These are phyloP conservation scores for Beauveria rudraprayagi DNA, from an alignment of 2,329 filamentous ascomycete species.

Conservation along the genomic window DNA sequence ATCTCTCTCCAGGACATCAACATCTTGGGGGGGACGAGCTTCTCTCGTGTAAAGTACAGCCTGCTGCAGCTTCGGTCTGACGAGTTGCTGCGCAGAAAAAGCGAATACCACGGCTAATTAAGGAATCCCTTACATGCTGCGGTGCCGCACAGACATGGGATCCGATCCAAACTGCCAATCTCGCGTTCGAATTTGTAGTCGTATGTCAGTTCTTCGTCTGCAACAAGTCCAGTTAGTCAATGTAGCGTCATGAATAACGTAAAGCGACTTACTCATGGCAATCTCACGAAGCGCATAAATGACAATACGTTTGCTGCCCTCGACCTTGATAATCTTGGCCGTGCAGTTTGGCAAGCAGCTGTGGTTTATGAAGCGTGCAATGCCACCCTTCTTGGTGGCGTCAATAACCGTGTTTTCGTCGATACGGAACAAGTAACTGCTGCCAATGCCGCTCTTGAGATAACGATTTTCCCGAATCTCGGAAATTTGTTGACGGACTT, in stretches of 20 bases:
- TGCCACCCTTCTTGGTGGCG: slow-evolving; percentile 96
- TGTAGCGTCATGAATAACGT: not conserved
- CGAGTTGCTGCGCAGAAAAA: not conserved
- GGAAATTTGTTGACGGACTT: slow-evolving; percentile 94
- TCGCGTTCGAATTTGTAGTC: slow-evolving; percentile 99
- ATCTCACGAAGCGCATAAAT: slow-evolving; percentile 98
- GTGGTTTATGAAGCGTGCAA: slow-evolving; percentile 97
- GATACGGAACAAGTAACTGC: slow-evolving; percentile 95
- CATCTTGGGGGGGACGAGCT: not conserved
- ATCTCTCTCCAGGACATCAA: not conserved
- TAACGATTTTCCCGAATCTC: slow-evolving; percentile 90
- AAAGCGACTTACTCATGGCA: slow-evolving; percentile 65
- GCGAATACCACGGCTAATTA: slow-evolving; percentile 53
- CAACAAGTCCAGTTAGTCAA: slow-evolving; percentile 18
- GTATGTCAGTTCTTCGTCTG: slow-evolving; percentile 98
- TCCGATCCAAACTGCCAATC: slow-evolving; percentile 87
- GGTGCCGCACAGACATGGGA: slow-evolving; percentile 94
- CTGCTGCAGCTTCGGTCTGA: not conserved
- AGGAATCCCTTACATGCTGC: slow-evolving; percentile 97
- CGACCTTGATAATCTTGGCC: slow-evolving; percentile 98
- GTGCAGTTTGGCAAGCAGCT: slow-evolving; percentile 98
- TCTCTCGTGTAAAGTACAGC: not conserved
- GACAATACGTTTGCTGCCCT: slow-evolving; percentile 95
- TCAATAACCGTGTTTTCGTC: slow-evolving; percentile 97
- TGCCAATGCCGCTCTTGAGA: slow-evolving; percentile 92